phyloP scores from a whole-genome alignment of 805 yeast genomes.

The Candida tibetensis region DNA sequence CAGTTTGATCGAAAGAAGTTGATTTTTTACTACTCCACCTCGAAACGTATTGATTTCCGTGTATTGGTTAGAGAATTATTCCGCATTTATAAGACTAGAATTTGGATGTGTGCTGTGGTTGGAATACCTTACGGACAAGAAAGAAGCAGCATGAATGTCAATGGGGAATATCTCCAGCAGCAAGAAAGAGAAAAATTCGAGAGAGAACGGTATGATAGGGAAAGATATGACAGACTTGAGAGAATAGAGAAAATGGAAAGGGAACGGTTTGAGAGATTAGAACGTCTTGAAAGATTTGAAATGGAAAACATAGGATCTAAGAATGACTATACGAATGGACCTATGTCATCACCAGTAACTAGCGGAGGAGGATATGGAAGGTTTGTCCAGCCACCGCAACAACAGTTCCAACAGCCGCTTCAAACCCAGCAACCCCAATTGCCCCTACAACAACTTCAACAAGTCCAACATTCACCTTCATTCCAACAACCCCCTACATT shows the following conservation, averaged over 20 bases:
- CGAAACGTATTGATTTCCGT: constrained; percentile 68
- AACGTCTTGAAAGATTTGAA: neutral
- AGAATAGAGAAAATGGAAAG: neutral
- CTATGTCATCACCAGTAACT: too few relatives aligned
- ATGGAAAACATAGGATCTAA: neutral
- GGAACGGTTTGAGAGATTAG: neutral
- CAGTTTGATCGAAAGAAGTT: constrained; percentile 79
- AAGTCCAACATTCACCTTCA: too few relatives aligned
- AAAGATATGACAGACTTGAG: neutral
- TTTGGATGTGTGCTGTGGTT: constrained; percentile 77
- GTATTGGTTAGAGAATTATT: constrained; percentile 70
- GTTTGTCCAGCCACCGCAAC: neutral
- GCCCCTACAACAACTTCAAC: too few relatives aligned
- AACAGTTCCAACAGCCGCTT: too few relatives aligned
- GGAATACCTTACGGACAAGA: constrained; percentile 31
- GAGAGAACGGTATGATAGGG: neutral
- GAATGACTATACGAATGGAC: too few relatives aligned
- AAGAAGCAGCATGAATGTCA: too few relatives aligned
- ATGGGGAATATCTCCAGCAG: neutral
- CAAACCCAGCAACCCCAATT: too few relatives aligned
- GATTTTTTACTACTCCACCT: constrained; percentile 55
- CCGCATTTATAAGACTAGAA: constrained; percentile 73
- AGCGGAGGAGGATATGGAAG: neutral
- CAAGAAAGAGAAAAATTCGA: neutral
- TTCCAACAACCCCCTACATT: constrained; percentile 1